These are phyloP conservation scores for Amaranthus cruentus DNA, from an alignment of 148 eudicot genomes.

Conservation along the genomic window DNA sequence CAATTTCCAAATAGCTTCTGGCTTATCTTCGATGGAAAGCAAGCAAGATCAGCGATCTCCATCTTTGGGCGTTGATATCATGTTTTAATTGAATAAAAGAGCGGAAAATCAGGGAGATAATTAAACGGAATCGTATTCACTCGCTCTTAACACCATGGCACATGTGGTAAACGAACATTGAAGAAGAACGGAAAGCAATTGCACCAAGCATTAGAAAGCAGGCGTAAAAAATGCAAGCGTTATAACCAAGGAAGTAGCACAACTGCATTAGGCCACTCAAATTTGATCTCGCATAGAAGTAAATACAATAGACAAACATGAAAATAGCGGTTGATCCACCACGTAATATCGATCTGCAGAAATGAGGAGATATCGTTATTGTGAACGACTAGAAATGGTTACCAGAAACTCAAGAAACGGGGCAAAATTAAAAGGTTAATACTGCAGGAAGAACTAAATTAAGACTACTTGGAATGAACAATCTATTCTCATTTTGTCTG, in stretches of 20 bases:
- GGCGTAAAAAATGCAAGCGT: constrained; percentile 62
- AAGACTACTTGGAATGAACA: neutral
- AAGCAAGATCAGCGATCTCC: neutral
- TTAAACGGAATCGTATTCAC: constrained; percentile 22
- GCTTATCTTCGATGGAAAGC: neutral
- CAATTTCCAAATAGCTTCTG: constrained; percentile 3
- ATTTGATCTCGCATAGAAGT: constrained; percentile 53
- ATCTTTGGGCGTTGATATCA: neutral
- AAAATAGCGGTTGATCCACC: constrained; percentile 72
- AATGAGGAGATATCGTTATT: neutral
- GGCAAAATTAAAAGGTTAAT: too few relatives aligned
- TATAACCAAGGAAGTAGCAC: constrained; percentile 60
- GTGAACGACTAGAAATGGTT: neutral
- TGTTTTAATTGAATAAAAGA: neutral
- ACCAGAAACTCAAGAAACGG: neutral
- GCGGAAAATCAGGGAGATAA: neutral
- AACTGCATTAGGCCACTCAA: constrained; percentile 76
- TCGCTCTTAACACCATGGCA: constrained; percentile 64
- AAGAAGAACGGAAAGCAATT: constrained; percentile 55
- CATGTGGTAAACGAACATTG: constrained; percentile 50
- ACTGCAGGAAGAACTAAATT: neutral
- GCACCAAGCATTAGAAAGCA: constrained; percentile 77
- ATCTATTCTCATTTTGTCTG: neutral
- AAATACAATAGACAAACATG: constrained; percentile 53
- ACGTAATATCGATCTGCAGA: constrained; percentile 61